Evolutionary conservation across 768 basidiomycete genomes (phyloP).

Genomic region (Podaxis pistillaris): DNA sequence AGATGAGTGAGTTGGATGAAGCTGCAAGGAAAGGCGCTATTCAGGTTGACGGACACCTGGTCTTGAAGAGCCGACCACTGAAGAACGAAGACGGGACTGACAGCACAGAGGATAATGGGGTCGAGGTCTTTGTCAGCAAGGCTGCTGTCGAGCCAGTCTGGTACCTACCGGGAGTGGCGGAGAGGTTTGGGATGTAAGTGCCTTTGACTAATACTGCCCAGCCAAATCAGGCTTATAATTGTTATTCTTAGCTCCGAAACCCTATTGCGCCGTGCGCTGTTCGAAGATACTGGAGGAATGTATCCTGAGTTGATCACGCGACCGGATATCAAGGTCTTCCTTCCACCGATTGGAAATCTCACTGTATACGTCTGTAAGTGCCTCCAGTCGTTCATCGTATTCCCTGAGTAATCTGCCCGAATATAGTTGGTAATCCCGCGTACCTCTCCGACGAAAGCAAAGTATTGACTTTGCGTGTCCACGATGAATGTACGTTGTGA

Average conservation of each 20-base stretch:
- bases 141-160: conserved; percentile 97
- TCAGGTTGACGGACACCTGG: conserved; percentile 77
- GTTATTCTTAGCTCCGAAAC: conserved; percentile 62
- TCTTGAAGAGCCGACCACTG: conserved; percentile 64
- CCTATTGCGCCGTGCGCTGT: conserved; percentile 84
- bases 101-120: conserved; percentile 56
- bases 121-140: conserved; percentile 88
- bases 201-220: not conserved
- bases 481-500: conserved; percentile 77
- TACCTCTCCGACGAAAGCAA: conserved; percentile 74
- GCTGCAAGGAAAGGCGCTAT: conserved; percentile 71
- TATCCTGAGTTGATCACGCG: conserved; percentile 95
- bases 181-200: conserved; percentile 87
- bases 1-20: conserved; percentile 91
- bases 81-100: conserved; percentile 61
- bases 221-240: not conserved
- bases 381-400: not conserved
- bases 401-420: not conserved
- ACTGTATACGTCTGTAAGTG: conserved; percentile 88
- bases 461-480: conserved; percentile 83
- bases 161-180: conserved; percentile 92
- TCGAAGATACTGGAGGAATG: conserved; percentile 96
- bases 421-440: conserved; percentile 77
- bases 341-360: conserved; percentile 89
- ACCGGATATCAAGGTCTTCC: conserved; percentile 92